Percentiles rank a stretch among this genome's conserved stretches.
Evolutionary conservation across 2,329 filamentous ascomycete genomes (phyloP).

Genomic region (Thelonectria discophora): DNA sequence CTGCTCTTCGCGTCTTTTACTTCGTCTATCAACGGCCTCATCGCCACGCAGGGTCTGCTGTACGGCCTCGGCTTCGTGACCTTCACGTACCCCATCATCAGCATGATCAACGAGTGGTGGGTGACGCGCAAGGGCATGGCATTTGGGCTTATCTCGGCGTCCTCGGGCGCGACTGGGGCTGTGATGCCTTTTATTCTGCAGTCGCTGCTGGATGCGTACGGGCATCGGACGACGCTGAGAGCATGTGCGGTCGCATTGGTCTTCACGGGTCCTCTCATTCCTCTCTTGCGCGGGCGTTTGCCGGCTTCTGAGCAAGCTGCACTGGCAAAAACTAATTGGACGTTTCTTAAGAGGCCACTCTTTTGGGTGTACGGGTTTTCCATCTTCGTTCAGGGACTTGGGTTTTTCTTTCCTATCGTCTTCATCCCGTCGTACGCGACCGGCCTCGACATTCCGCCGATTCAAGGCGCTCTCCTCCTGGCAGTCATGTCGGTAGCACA

Average conservation of each 20-base stretch:
- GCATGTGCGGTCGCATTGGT: conserved; percentile 49
- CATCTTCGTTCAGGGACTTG: conserved; percentile 60
- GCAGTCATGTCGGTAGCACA: conserved; percentile 60
- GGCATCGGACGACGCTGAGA: conserved; percentile 49
- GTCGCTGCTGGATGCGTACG: conserved; percentile 48
- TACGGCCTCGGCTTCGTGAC: conserved; percentile 52
- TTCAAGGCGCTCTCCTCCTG: conserved; percentile 55
- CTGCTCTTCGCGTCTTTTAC: conserved; percentile 49
- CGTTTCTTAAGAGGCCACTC: conserved; percentile 54
- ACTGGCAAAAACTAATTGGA: conserved; percentile 39
- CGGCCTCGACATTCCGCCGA: conserved; percentile 48
- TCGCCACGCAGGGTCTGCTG: conserved; percentile 51
- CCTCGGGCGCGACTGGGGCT: conserved; percentile 43
- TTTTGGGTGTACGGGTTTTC: conserved; percentile 62
- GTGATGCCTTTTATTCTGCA: conserved; percentile 51
- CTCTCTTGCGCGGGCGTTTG: conserved; percentile 49
- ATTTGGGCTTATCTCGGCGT: conserved; percentile 46
- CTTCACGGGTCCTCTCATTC: conserved; percentile 51
- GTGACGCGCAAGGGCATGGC: conserved; percentile 50
- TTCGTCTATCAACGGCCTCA: conserved; percentile 44
- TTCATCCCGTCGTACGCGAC: conserved; percentile 59
- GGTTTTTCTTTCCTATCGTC: conserved; percentile 62
- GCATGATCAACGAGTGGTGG: conserved; percentile 53
- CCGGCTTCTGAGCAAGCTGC: conserved; percentile 42
- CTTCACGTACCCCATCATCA: conserved; percentile 49